phyloP scores from a whole-genome alignment of 2,329 filamentous ascomycete genomes.

The Emmonsiellopsis sp. region DNA sequence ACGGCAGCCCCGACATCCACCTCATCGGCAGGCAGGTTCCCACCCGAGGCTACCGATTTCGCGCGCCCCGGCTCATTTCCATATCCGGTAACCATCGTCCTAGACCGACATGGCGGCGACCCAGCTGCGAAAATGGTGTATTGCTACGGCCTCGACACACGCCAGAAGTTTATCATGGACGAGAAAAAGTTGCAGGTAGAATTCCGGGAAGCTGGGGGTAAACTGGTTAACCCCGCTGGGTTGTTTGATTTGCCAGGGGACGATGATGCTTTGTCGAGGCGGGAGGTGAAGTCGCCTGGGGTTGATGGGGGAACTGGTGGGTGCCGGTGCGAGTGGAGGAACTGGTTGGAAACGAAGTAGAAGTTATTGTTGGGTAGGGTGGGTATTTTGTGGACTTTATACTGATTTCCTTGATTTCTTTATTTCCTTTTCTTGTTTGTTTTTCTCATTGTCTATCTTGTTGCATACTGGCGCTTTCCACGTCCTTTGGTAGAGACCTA shows the following conservation, averaged over 20 bases:
- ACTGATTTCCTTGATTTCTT: not conserved
- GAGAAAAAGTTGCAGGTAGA: conserved; percentile 45
- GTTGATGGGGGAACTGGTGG: conserved; percentile 53
- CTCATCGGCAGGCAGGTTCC: conserved; percentile 21
- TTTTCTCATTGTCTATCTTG: not conserved
- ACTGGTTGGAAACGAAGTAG: conserved; percentile 30
- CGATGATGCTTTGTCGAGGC: conserved; percentile 7
- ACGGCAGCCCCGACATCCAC: conserved; percentile 11
- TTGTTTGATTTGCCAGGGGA: conserved; percentile 27
- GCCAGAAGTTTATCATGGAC: conserved; percentile 35
- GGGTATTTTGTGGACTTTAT: too few relatives aligned
- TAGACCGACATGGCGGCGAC: conserved; percentile 53
- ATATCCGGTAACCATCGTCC: conserved; percentile 50
- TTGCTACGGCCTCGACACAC: conserved; percentile 48
- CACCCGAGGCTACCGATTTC: conserved; percentile 37
- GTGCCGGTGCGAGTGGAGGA: conserved; percentile 52
- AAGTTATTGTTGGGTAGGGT: not conserved
- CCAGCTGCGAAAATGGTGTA: conserved; percentile 48
- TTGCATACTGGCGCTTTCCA: not conserved
- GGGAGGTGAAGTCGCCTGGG: conserved; percentile 17
- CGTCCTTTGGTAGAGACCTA: too few relatives aligned
- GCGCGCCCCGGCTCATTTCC: conserved; percentile 50
- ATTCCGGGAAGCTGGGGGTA: conserved; percentile 42
- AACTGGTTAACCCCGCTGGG: conserved; percentile 43
- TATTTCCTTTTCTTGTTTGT: not conserved